Evolutionary conservation across 2,329 filamentous ascomycete genomes (phyloP), one percentile per base, ranked within the genome.

Genomic region (Paraphoma sp.): DNA sequence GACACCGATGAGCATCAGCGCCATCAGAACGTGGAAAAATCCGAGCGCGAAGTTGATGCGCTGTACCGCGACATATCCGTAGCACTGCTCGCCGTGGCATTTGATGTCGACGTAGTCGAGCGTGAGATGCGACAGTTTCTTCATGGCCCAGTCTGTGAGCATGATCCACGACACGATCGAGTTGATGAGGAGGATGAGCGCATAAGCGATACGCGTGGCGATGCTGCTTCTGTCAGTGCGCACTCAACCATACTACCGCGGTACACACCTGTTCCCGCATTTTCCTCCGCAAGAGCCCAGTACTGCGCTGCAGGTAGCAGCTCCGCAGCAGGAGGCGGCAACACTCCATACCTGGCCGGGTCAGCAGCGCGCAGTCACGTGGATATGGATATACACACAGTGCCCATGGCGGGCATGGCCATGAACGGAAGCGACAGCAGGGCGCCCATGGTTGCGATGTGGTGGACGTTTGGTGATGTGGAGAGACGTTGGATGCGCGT

Each of bases 141-240:
- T 92, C 74, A 99, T 91, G 33, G 95, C 95, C 95, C 95, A 99
- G 51, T 93, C 92, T 18, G 95, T 99, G 80, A 99, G 92, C 92
- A 98, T 97, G 68, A 99, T 92, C 95, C 95, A 99, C 36, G 95
- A 94, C 49, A 98, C 77, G 63, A 98, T 97, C 56, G 94, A 97
- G 84, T 99, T 99, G 78, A 98, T 81, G 65, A 99, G 88, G 53
- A 99, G 90, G 61, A 99, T 89, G 72, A 98, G 87, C 63, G 95
- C 93, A 76, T 97, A 97, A 72, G 91, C 94, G 80, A 98, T 96
- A 82, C 95, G 92, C 66, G 95, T 99, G 54, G 93, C 93, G 80
- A 98, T 93, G 80, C 93, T 96, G 67, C 43, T 46, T 48, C 17
- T 31, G 47, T 69, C 56, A 63, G 59, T 48, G 53, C n/a, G 29